Percentiles rank a stretch among this genome's conserved stretches.
Evolutionary conservation across 306 rosid species (phyloP).

Genomic region (Aeschynomene evenia): DNA sequence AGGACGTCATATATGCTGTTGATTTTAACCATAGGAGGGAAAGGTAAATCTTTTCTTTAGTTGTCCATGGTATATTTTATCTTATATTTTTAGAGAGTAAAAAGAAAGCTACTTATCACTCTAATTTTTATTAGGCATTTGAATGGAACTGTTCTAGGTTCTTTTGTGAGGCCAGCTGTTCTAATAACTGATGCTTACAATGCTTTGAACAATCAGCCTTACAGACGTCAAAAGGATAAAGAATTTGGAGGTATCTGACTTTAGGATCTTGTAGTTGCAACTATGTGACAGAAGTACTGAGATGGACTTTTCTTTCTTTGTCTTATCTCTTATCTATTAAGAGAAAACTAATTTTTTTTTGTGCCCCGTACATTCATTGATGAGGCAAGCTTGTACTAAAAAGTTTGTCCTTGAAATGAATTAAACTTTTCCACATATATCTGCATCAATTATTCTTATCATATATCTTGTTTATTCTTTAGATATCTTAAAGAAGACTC

Average conservation of each 20-base stretch:
- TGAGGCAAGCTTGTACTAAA: constrained; percentile 10
- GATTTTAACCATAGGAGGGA: constrained; percentile 95
- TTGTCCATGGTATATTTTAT: background rate
- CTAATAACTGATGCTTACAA: constrained; percentile 96
- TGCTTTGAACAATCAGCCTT: constrained; percentile 95
- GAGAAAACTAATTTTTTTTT: background rate
- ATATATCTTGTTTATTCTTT: constrained; percentile 23
- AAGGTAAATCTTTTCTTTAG: constrained; percentile 45
- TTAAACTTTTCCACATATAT: constrained; percentile 6
- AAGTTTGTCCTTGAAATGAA: constrained; percentile 14
- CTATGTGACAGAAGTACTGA: constrained; percentile 5
- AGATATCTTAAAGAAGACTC: constrained; percentile 84
- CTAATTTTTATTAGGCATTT: constrained; percentile 76
- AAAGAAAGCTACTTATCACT: constrained; percentile 37
- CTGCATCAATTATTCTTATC: constrained; percentile 32
- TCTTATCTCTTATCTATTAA: background rate
- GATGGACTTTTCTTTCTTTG: constrained; percentile 4
- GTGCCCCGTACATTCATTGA: background rate
- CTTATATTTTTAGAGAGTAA: background rate
- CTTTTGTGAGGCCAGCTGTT: constrained; percentile 93
- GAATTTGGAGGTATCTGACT: constrained; percentile 81
- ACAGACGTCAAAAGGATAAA: constrained; percentile 87
- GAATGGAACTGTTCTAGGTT: constrained; percentile 83
- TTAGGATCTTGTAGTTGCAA: constrained; percentile 15
- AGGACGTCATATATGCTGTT: constrained; percentile 94